Base-by-base conservation (phyloP, 768 basidiomycete species). In the Scleroderma citrinum region DNA sequence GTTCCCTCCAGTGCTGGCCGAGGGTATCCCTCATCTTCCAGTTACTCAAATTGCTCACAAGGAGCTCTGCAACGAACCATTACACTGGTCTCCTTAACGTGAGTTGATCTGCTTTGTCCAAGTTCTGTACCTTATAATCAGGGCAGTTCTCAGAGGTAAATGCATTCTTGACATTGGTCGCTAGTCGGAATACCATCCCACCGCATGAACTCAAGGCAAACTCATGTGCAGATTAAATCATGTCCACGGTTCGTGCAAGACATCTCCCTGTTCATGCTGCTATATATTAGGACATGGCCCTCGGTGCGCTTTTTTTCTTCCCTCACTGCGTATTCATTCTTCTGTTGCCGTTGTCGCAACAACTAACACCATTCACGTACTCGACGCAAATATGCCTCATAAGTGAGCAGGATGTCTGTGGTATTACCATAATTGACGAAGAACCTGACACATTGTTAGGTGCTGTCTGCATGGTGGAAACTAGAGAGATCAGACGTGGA, bases 341-440 rank as follows among this genome's bases (percentile, higher is more conserved):
- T 75, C 81, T 1, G 82, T 91, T n/a, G n/a, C n/a, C n/a, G n/a
- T n/a, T 16, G 71, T 91, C 8, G 77, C 85, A 7, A 69, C 81
- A 5, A 74, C 74, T 5, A 80, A 84, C 38, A 73, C 71, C 14
- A 77, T 78, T 2, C 76, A 76, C n/a, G 83, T 90, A 21, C 69
- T 90, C 44, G 84, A 88, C 61, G 87, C 87, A 5, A n/a, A 92
- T 92, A 88, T 80, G 74, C 51, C 71, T 86, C 24, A 90, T 92
- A 87, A 88, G 86, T 57, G 86, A 88, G 52, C 78, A 85, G 59
- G 89, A 89, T 19, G 87, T 92, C 21, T 88, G 87, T 60, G 88
- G 85, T 56, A 73, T 90, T 39, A 88, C 88, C 14, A 83, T 91
- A 4, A 62, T 87, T 5, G 84, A 87, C 40, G 82, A 83, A 42